Evolutionary conservation across 306 rosid genomes (phyloP), one percentile per base, ranked within the genome.

Genomic region (Dalbergia oliveri): DNA sequence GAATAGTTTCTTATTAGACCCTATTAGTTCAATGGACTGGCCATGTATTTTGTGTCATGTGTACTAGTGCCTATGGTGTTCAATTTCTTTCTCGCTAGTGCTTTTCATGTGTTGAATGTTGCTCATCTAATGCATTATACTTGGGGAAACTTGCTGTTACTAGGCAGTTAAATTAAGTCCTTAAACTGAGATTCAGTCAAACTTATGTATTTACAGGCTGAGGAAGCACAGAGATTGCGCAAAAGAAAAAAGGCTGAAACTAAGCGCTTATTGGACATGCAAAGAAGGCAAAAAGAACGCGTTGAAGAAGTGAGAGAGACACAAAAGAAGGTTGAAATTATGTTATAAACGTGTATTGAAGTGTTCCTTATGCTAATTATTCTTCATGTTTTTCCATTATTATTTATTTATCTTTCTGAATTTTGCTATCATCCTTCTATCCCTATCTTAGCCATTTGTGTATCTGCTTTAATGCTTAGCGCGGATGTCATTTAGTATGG

Each of bases 241-340:
- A 91, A 88, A 85, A 91, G 91, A 90, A 93, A 59, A 88, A 93
- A 78, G 82, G 99, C 89, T 13, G 97, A 96, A 73, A 88, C 63
- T 59, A 49, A 82, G 87, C 97, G 94, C 15, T 43, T 89, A 71
- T 33, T 84, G 69, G 94, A 93, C 76, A 90, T 90, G 94, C 87
- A 93, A 79, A 89, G 85, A 85, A 93, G 98, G 82, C 94, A 91
- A 86, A 90, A 87, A 82, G 88, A 91, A 77, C 98, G 99, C 11
- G 79, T 96, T 73, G 97, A 90, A 88, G 98, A 96, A 93, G 91
- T 93, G 56, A 93, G 99, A 79, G 89, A 96, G 89, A 86, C 94
- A 14, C 94, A 89, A 71, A 93, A 93, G 92, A 96, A 96, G 98
- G 99, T 96, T 76, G 81, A 75, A 26, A 19, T 79, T 77, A 39